Conservation (phyloP, 352 stramenopile genomes). For the Blastocystis hominis region DNA sequence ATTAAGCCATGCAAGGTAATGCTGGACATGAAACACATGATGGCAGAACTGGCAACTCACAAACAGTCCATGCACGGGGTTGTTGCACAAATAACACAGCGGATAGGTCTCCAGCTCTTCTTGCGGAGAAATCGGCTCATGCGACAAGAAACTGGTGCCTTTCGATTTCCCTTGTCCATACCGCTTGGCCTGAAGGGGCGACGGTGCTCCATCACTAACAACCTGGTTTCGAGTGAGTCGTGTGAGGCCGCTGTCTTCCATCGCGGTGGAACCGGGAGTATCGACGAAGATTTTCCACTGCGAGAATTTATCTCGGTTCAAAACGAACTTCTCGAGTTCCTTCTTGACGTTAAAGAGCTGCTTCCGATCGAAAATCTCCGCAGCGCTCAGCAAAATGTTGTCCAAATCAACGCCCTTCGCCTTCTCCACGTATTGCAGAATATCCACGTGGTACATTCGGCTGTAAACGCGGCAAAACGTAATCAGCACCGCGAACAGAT, state of each 20-base stretch:
- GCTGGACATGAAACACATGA: conserved; percentile 12
- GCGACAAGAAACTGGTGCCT: not conserved
- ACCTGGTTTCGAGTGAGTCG: not conserved
- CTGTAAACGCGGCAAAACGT: not conserved
- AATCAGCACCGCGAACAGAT: not conserved
- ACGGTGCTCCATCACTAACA: not conserved
- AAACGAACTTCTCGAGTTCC: not conserved
- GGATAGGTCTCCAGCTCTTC: not conserved
- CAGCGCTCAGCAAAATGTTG: not conserved
- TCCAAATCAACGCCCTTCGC: not conserved
- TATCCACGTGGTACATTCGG: not conserved
- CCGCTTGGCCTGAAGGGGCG: not conserved
- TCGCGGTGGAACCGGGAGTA: not conserved
- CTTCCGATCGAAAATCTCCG: not conserved
- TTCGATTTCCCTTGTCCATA: not conserved
- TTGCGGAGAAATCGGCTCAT: not conserved
- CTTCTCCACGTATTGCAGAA: not conserved
- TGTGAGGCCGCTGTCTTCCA: not conserved
- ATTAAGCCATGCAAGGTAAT: conserved; percentile 14
- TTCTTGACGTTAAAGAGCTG: not conserved
- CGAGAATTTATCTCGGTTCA: not conserved
- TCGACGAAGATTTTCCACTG: not conserved
- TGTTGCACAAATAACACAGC: not conserved
- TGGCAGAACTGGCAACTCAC: not conserved
- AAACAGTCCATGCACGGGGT: conserved; percentile 28